Evolutionary conservation across 495 filamentous ascomycete genomes (phyloP), one percentile per base, ranked within the genome.

Genomic region (Hamigera avellanea): DNA sequence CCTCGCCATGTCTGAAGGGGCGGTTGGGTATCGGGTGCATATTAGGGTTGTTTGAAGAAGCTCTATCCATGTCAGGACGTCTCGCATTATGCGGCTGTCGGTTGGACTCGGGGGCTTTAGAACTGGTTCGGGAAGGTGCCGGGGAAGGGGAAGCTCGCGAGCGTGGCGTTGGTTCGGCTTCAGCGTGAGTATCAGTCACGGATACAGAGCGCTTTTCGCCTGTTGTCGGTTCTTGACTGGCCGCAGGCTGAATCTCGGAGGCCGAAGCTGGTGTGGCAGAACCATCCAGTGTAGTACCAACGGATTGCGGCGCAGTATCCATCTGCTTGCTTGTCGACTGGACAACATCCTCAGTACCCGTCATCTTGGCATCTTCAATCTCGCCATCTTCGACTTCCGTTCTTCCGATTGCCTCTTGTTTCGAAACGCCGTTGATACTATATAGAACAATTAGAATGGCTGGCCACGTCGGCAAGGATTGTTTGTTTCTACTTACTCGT

Each of bases 321-420:
- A 36, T 15, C 21, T 33, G 35, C 26, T 38, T 45, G 19, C 45
- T 31, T 1, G 33, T 17, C n/a, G 36, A 8, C 19, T 39, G 35
- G 8, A 34, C 41, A 9, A 26, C 14, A 21, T 46, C 46, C 6
- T 49, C 39, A 1, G 30, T 8, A 23, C 35, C 53, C 2, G 39
- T 31, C 57, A 67, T 64, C 44, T 72, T 79, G 9, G 65, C 67
- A 56, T 86, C 79, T 46, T 82, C 77, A 21, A 86, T 81, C 47
- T 88, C 83, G 16, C 81, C 83, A 57, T 86, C 82, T 51, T 86
- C 83, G 33, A 80, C 80, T 48, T 87, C 83, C 8, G 52, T 39
- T 32, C 56, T 63, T 9, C 59, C 43, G 29, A 39, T 19, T 8
- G 26, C 45, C 44, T 42, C 53, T 29, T 43, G 46, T 19, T 50